These are phyloP conservation scores for Perkinsela sp. DNA, from an alignment of 208 protist species.

Conservation along the genomic window DNA sequence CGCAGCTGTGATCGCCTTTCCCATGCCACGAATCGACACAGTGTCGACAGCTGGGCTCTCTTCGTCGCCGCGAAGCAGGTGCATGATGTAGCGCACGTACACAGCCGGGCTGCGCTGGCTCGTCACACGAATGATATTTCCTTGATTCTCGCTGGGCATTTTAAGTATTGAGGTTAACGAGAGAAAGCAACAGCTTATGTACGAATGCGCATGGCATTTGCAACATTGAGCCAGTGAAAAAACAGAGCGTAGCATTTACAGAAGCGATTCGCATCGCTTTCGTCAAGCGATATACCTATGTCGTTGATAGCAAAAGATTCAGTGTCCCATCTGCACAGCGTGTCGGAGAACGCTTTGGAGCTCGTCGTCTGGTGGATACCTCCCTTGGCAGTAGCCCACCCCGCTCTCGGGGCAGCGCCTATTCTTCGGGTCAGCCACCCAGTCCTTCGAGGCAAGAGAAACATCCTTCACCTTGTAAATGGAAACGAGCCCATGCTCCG, in stretches of 20 bases:
- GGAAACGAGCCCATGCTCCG: constrained; percentile 77
- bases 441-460: constrained; percentile 19
- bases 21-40: neutral
- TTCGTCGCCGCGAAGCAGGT: neutral
- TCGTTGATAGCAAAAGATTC: too few relatives aligned
- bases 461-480: constrained; percentile 81
- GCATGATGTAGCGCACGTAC: neutral
- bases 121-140: neutral
- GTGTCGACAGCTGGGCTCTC: neutral
- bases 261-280: too few relatives aligned
- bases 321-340: neutral
- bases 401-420: neutral
- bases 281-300: too few relatives aligned
- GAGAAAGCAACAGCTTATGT: too few relatives aligned
- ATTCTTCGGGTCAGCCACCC: constrained; percentile 14
- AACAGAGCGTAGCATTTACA: too few relatives aligned
- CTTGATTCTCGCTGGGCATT: neutral
- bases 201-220: too few relatives aligned
- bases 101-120: neutral
- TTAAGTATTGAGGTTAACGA: too few relatives aligned
- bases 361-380: neutral
- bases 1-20: neutral
- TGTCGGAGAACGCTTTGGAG: neutral
- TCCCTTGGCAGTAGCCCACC: neutral
- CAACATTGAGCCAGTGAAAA: too few relatives aligned